Evolutionary conservation across 805 yeast species (phyloP), one percentile per base, ranked within the genome.

Genomic region (Metschnikowia amazonensis): DNA sequence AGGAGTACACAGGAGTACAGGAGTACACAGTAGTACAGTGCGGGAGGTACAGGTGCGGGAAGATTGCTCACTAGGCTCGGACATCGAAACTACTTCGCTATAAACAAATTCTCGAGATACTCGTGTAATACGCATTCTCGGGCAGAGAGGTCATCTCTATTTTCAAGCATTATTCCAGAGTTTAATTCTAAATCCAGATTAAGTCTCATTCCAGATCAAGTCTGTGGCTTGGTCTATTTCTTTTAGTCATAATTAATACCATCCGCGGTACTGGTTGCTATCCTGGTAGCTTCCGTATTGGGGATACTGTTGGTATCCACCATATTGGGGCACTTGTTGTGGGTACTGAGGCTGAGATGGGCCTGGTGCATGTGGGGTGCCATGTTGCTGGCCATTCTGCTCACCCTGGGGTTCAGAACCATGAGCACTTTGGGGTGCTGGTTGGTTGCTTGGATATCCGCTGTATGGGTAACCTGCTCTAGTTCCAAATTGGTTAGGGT

Each of bases 251-350:
- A 14, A 37, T 37, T 37, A 37, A 54, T 70, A 71, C 76, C 76
- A 71, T 38, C 72, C 73, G 50, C 75, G 68, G 59, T 69, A 69
- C 51, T 70, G 74, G 48, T 60, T 60, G 56, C 59, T 59, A 48
- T 70, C 75, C 53, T 70, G 76, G 59, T 70, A 71, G 49, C 72
- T 66, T 34, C 66, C 73, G 51, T 70, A 71, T 58, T 71, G 76
- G 10, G 76, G 75, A 58, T 70, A 71, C 56, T 71, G 76, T 56
- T 71, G 76, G 55, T 70, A 71, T n/a, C 63, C 74, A 35, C 67
- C 74, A 53, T 66, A 71, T 58, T 70, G 74, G 23, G 74, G 75
- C 46, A 63, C 60, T 56, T 70, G 75, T 47, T 66, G 69, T 24
- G 65, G 64, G 43, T 59, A 56, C 45, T 59, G 62, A 18, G 58